These are phyloP conservation scores for Aegle marmelos DNA, from an alignment of 345 rosid species.

Conservation along the genomic window DNA sequence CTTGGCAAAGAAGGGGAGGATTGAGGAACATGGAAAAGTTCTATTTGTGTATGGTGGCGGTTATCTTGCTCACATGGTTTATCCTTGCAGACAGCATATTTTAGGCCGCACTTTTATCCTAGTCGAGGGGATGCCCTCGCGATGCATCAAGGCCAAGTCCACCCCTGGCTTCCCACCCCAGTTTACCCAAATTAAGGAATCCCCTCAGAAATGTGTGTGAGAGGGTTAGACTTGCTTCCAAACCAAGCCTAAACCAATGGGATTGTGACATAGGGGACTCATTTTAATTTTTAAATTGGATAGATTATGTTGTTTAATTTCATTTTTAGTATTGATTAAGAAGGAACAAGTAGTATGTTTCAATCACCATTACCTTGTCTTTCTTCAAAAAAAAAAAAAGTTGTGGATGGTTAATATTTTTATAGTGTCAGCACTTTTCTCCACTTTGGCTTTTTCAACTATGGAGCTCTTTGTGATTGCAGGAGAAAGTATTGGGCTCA, in stretches of 20 bases:
- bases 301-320: background rate
- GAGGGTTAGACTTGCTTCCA: background rate
- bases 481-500: constrained; percentile 76
- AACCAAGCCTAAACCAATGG: background rate
- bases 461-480: background rate
- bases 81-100: background rate
- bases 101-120: background rate
- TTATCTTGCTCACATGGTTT: background rate
- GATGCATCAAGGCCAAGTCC: background rate
- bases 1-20: background rate
- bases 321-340: background rate
- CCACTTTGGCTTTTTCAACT: background rate
- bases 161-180: background rate
- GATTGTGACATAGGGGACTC: background rate
- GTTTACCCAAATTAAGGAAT: background rate
- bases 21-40: background rate
- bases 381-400: background rate
- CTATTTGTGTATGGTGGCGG: background rate
- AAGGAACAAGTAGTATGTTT: background rate
- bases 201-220: background rate
- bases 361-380: background rate
- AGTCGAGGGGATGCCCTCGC: background rate
- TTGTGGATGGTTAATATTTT: background rate
- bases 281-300: background rate
- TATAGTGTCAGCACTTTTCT: background rate